phyloP scores from a whole-genome alignment of 176 grass and related monocot genomes.

The Rhipidocladum racemiflorum region DNA sequence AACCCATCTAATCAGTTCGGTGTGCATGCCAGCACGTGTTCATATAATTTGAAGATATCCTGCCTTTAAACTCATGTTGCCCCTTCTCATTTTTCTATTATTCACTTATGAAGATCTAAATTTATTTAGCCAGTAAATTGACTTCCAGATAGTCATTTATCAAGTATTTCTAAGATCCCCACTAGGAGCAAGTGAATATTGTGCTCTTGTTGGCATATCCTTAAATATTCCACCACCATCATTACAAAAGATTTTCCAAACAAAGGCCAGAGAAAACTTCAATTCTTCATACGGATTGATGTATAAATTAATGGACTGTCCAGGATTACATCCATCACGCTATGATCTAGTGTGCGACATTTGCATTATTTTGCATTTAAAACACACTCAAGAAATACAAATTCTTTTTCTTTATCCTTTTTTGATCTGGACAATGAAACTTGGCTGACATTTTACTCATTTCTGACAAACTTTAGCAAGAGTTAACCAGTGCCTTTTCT shows the following conservation, averaged over 20 bases:
- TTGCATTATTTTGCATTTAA: background rate
- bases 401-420: background rate
- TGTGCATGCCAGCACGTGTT: background rate
- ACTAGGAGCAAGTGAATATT: background rate
- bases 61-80: background rate
- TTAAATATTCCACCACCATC: background rate
- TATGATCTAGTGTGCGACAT: background rate
- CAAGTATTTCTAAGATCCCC: background rate
- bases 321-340: background rate
- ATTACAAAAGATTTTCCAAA: background rate
- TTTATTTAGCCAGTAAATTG: background rate
- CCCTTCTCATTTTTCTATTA: background rate
- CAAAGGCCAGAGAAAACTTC: background rate
- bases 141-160: background rate
- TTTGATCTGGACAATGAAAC: background rate
- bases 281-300: background rate
- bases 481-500: background rate
- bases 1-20: constrained; percentile 7
- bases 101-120: background rate
- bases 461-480: background rate
- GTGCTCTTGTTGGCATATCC: background rate
- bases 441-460: background rate
- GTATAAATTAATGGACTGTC: background rate
- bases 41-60: background rate
- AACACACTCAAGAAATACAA: background rate